A percentile compares a stretch with the other conserved stretches of the same genome.
Evolutionary conservation across 2,329 filamentous ascomycete species (phyloP).

Genomic region (Alternaria gaisen): DNA sequence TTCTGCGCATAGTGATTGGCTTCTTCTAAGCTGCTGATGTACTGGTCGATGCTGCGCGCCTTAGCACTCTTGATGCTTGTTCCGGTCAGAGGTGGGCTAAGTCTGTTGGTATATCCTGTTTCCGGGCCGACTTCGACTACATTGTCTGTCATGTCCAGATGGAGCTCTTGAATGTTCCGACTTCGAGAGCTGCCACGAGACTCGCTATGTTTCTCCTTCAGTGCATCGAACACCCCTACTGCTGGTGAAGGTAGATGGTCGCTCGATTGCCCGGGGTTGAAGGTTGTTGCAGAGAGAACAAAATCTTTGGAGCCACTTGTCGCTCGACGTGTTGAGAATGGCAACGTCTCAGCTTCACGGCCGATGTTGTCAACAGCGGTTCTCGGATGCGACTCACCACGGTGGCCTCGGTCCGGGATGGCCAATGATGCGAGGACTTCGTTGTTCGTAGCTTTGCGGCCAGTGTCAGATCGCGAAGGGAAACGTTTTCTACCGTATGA

Average conservation of each 20-base stretch:
- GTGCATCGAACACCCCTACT: slow-evolving; percentile 68
- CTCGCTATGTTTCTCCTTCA: slow-evolving; percentile 69
- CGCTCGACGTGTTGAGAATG: slow-evolving; percentile 46
- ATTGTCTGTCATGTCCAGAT: slow-evolving; percentile 56
- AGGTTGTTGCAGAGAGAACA: slow-evolving; percentile 50
- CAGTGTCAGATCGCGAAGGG: slow-evolving; percentile 57
- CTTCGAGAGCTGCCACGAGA: slow-evolving; percentile 77
- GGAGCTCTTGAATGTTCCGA: slow-evolving; percentile 78
- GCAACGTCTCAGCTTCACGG: slow-evolving; percentile 53
- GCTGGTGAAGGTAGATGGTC: slow-evolving; percentile 70
- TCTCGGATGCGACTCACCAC: slow-evolving; percentile 40
- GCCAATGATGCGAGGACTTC: slow-evolving; percentile 45
- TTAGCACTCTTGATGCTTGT: slow-evolving; percentile 66
- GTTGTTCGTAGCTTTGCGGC: slow-evolving; percentile 44
- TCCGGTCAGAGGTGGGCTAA: slow-evolving; percentile 57
- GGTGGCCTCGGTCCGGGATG: slow-evolving; percentile 48
- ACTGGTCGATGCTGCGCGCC: slow-evolving; percentile 77
- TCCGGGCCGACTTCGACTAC: slow-evolving; percentile 46
- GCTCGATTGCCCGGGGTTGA: slow-evolving; percentile 39
- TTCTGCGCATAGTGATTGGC: slow-evolving; percentile 67
- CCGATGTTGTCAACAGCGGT: slow-evolving; percentile 52
- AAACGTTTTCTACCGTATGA: slow-evolving; percentile 73
- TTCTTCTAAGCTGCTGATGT: slow-evolving; percentile 85
- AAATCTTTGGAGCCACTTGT: slow-evolving; percentile 67
- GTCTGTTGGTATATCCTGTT: slow-evolving; percentile 59